Conservation (phyloP, 306 rosid genomes). For the Echinosophora koreensis region DNA sequence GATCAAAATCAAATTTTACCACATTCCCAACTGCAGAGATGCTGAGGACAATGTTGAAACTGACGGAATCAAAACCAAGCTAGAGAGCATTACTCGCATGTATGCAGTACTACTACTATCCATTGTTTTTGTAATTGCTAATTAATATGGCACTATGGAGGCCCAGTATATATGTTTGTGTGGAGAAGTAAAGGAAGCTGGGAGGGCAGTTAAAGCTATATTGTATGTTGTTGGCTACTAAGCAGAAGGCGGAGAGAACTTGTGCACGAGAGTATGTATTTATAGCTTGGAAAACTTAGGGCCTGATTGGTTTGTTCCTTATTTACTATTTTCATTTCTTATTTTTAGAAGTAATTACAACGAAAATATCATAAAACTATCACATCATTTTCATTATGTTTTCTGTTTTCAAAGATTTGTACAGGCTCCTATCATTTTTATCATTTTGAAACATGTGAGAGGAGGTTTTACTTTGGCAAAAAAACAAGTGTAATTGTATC, state of each 20-base stretch:
- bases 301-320: too few relatives aligned
- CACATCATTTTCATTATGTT: too few relatives aligned
- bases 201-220: too few relatives aligned
- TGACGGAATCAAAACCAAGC: constrained; percentile 11
- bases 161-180: too few relatives aligned
- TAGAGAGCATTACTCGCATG: not conserved
- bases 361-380: too few relatives aligned
- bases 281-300: not conserved
- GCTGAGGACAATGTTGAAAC: constrained; percentile 32
- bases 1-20: too few relatives aligned
- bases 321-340: too few relatives aligned
- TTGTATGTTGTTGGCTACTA: not conserved
- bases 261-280: not conserved
- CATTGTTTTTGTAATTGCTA: not conserved
- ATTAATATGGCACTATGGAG: not conserved
- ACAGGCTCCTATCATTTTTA: too few relatives aligned
- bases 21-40: constrained; percentile 29
- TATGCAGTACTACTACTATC: not conserved
- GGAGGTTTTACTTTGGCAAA: not conserved
- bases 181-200: too few relatives aligned
- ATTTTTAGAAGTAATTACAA: too few relatives aligned
- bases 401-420: too few relatives aligned
- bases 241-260: not conserved
- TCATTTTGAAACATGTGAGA: not conserved
- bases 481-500: not conserved